These are phyloP conservation scores for Nepenthes mirabilis DNA, from an alignment of 148 eudicot species.

Conservation along the genomic window DNA sequence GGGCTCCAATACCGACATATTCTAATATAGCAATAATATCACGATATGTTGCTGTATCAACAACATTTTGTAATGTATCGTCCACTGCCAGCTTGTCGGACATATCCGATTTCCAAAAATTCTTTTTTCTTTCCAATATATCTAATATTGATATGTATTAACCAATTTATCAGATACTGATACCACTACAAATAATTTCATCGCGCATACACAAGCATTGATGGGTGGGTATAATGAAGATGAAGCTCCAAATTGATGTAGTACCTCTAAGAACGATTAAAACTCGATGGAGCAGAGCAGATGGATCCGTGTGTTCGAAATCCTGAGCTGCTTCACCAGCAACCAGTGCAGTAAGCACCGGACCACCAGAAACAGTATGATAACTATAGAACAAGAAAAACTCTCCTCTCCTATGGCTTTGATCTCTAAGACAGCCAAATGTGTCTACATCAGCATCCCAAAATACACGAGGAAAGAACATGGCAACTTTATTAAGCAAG, in stretches of 20 bases:
- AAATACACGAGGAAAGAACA: constrained; percentile 71
- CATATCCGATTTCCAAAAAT: no score
- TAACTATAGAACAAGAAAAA: constrained; percentile 84
- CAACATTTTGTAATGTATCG: no score
- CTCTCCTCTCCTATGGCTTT: constrained; percentile 55
- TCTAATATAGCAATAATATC: no score
- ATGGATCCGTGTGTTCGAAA: constrained; percentile 58
- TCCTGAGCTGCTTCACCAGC: constrained; percentile 79
- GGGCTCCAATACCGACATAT: no score
- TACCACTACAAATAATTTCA: no score
- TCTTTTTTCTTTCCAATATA: no score
- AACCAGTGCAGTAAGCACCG: constrained; percentile 72
- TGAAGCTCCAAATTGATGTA: background rate
- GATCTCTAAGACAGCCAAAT: constrained; percentile 63
- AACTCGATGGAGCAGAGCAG: constrained; percentile 54
- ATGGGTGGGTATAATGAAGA: no score
- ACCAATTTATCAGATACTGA: no score
- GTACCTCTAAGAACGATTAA: constrained; percentile 77
- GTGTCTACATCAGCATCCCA: constrained; percentile 97
- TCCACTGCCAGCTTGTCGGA: no score
- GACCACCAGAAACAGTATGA: constrained; percentile 87
- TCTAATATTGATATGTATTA: no score
- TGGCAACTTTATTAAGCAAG: constrained; percentile 90
- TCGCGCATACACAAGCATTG: no score
- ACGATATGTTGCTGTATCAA: no score